Evolutionary conservation across 805 yeast genomes (phyloP), one percentile per base, ranked within the genome.

Genomic region (Lipomyces yamanashiensis): DNA sequence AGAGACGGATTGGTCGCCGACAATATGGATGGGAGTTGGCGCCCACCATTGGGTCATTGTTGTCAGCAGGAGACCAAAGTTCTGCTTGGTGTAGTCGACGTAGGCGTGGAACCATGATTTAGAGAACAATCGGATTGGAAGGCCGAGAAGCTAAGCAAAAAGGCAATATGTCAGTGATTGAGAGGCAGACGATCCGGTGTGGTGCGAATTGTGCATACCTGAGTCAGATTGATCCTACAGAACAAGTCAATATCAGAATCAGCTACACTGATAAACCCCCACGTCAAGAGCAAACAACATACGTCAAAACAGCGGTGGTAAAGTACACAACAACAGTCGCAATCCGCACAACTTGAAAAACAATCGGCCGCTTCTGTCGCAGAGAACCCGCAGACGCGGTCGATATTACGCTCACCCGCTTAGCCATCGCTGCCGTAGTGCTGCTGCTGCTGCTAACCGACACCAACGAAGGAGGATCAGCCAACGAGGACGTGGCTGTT

Each of bases 61-160:
- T 23, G 73, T 67, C 59, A 75, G 56, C 28, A 73, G 56, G 15
- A 75, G 61, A 28, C 75, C 73, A 62, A 74, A 75, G 48, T 71
- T 65, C 58, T 74, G 75, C 61, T 76, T 75, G 50, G 78, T 73
- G 59, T 71, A 67, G 56, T 73, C 75, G 40, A 74, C 63, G 69
- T 72, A 75, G 28, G 73, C 73, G 33, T 70, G 71, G 54, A 66
- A 73, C 56, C 71, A 55, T n/a, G 69, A 60, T 28, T 65, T 69
- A 7, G 74, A 67, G 23, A 71, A 28, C 45, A 63, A 56, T 45
- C 63, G 58, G 36, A 75, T 57, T 0, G 78, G 78, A 39, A 66
- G 67, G 6, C 77, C 77, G 15, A 75, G 23, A 9, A 70, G 58
- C 62, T 58, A 28, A 7, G 21, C 7, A 15, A 13, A 53, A 53